Conservation (phyloP, 805 yeast species). For the Limtongia smithiae region DNA sequence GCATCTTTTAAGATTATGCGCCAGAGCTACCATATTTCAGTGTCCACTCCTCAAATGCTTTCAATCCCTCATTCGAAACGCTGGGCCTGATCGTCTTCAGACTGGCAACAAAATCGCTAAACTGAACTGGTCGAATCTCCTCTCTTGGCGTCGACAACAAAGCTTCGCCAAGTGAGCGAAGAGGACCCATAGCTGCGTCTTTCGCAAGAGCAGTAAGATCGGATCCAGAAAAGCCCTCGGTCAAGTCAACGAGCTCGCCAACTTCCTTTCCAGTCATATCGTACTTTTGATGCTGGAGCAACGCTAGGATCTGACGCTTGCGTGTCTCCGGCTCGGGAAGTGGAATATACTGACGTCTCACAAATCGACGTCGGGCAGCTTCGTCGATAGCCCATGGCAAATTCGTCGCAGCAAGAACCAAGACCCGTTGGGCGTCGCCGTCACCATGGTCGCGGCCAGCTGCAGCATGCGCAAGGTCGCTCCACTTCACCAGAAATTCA, state of each 20-base stretch:
- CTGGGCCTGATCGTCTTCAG: conserved; percentile 80
- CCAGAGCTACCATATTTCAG: conserved; percentile 81
- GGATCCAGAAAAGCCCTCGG: conserved; percentile 83
- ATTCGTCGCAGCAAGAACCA: conserved; percentile 92
- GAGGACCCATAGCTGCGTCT: conserved; percentile 98
- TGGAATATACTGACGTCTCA: conserved; percentile 88
- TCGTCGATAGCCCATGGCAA: conserved; percentile 97
- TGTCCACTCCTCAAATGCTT: conserved; percentile 87
- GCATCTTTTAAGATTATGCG: conserved; percentile 51
- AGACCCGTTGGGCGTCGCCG: conserved; percentile 57
- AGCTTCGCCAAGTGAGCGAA: conserved; percentile 83
- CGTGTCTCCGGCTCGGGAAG: conserved; percentile 86
- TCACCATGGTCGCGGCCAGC: conserved; percentile 57
- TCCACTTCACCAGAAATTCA: conserved; percentile 93
- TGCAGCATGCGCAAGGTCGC: conserved; percentile 83
- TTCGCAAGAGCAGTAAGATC: conserved; percentile 91
- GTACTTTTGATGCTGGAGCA: conserved; percentile 69
- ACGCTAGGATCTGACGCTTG: conserved; percentile 60
- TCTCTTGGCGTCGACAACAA: conserved; percentile 65
- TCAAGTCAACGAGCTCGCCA: conserved; percentile 55
- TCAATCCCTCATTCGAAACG: conserved; percentile 76
- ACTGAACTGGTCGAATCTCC: conserved; percentile 68
- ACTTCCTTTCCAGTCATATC: conserved; percentile 63
- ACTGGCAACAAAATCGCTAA: conserved; percentile 72
- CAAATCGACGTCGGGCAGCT: conserved; percentile 92